Evolutionary conservation across 1,139 yeast species (phyloP), one percentile per base, ranked within the genome.

Genomic region (Yamadazyma dendronema): DNA sequence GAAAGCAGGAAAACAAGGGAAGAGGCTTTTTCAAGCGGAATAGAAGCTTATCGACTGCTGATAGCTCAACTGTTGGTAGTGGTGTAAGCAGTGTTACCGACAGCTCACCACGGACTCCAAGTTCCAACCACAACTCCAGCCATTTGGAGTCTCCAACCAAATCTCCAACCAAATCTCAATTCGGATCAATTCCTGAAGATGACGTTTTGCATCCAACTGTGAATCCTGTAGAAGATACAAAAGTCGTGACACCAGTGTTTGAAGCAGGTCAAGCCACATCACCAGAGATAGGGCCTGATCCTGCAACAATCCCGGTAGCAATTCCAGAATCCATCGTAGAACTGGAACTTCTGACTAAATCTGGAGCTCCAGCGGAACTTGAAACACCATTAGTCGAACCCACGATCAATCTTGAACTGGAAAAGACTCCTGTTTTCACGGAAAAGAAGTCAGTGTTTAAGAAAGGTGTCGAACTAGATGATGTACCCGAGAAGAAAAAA

Each of bases 11-110:
- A 17, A 19, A 13, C 4, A 32, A 32, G 30, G 46, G 40, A 17
- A 28, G 47, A 19, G 38, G 46, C 3, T 30, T 50, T 4, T 50
- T 50, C 30, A 46, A 48, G 31, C 45, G 30, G 31, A 48, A 40
- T 26, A 19, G 22, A 26, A 43, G 41, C 28, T 28, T 30, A 17
- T 26, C 29, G 4, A 14, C 5, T n/a, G 33, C 38, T 28, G 45
- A 40, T 32, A 17, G 17, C 4, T 31, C 38, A 4, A 43, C 46
- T n/a, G 21, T 41, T 21, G 40, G 43, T 9, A 41, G 46, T 31
- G 39, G 23, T 10, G 17, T 31, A 3, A 35, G 43, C 23, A 31
- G 32, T 23, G 16, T 26, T 12, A 32, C 36, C 8, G 33, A 32
- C 3, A 28, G 23, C 4, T 32, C 38, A 7, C 38, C 34, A 19